Conservation (phyloP, 495 filamentous ascomycete species). For the Neurospora sp. region DNA sequence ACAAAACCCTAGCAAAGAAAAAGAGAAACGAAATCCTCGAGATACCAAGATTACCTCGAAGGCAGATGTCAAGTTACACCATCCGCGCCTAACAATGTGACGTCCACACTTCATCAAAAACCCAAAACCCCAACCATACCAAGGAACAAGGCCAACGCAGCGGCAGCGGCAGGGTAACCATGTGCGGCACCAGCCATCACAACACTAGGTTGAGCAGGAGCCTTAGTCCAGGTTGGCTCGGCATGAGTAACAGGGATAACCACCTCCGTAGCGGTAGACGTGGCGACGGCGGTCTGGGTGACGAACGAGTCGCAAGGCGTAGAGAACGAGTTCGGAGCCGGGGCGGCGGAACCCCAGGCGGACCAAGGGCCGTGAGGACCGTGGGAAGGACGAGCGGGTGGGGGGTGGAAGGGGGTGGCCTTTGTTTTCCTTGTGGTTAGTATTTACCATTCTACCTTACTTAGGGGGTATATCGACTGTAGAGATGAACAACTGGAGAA, state of each 20-base stretch:
- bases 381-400: background rate
- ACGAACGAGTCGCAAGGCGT: background rate
- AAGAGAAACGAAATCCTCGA: background rate
- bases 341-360: background rate
- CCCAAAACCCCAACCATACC: background rate
- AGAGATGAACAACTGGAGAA: too few relatives aligned
- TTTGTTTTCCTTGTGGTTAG: background rate
- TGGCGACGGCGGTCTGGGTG: background rate
- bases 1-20: background rate
- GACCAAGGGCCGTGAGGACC: background rate
- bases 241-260: background rate
- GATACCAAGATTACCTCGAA: background rate
- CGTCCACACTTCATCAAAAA: too few relatives aligned
- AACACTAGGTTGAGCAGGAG: background rate
- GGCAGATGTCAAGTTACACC: background rate
- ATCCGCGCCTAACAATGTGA: background rate
- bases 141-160: background rate
- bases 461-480: too few relatives aligned
- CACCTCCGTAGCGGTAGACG: background rate
- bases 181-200: background rate
- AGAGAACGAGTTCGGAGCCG: background rate
- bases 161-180: background rate
- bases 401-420: background rate
- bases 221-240: background rate
- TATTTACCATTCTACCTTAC: too few relatives aligned